Conservation (phyloP, 2,329 filamentous ascomycete genomes). For the Aureobasidium vineae region DNA sequence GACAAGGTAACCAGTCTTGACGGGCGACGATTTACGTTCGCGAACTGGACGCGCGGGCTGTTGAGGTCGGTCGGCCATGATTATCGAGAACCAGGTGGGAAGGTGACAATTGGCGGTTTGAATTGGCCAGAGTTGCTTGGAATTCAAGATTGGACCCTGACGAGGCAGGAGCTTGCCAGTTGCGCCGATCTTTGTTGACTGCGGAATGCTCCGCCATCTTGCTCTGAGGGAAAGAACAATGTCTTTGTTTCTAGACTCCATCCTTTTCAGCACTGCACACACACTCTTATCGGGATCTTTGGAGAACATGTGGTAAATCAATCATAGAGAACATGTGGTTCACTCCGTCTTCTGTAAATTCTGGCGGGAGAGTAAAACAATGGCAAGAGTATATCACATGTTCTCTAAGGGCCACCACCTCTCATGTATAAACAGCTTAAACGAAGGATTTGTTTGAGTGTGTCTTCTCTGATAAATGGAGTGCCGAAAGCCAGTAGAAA, state of each 20-base stretch:
- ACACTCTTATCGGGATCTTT: too few relatives aligned
- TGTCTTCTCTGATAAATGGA: not conserved
- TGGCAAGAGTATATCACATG: too few relatives aligned
- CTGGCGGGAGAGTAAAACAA: too few relatives aligned
- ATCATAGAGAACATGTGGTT: too few relatives aligned
- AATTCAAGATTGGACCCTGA: conserved; percentile 17
- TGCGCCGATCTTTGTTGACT: conserved; percentile 1
- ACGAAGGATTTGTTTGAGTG: not conserved
- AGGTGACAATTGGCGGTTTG: not conserved
- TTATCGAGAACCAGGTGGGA: not conserved
- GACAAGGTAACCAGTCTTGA: conserved; percentile 63
- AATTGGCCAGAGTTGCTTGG: not conserved
- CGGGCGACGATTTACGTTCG: conserved; percentile 14
- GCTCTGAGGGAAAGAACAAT: not conserved
- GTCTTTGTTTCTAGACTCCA: not conserved
- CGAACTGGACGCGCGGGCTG: not conserved
- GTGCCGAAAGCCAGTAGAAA: not conserved
- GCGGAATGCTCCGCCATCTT: conserved; percentile 2
- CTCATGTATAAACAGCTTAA: not conserved
- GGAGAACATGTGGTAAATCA: too few relatives aligned
- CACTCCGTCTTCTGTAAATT: too few relatives aligned
- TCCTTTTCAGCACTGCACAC: not conserved
- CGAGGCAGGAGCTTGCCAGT: not conserved
- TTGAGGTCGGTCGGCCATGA: conserved; percentile 25
- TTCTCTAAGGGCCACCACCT: too few relatives aligned